These are phyloP conservation scores for Sugiyamaella xylanicola DNA, from an alignment of 1,139 yeast genomes.

Conservation along the genomic window DNA sequence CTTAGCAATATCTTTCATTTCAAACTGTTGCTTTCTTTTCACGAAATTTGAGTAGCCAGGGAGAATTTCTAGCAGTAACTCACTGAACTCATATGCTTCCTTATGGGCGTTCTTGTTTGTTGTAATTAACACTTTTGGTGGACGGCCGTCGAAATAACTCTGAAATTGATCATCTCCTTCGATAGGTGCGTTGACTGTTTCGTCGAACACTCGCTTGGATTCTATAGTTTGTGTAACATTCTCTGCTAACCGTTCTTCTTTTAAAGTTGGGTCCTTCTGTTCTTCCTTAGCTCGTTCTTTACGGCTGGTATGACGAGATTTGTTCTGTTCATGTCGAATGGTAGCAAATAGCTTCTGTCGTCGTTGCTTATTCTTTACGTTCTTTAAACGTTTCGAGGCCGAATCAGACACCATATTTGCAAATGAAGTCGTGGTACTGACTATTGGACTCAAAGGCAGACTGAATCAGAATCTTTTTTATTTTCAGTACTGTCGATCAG, in stretches of 20 bases:
- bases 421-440: background rate
- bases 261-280: slow-evolving; percentile 74
- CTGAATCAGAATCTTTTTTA: too few relatives aligned
- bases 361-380: slow-evolving; percentile 71
- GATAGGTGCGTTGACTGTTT: slow-evolving; percentile 70
- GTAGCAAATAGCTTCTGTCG: slow-evolving; percentile 79
- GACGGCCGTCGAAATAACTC: slow-evolving; percentile 60
- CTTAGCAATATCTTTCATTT: slow-evolving; percentile 82
- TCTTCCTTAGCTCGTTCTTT: slow-evolving; percentile 82
- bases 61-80: slow-evolving; percentile 75
- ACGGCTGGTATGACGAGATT: slow-evolving; percentile 74
- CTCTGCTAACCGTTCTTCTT: slow-evolving; percentile 72
- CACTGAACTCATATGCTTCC: slow-evolving; percentile 88
- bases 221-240: slow-evolving; percentile 91
- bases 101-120: slow-evolving; percentile 86
- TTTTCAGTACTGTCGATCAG: background rate
- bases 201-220: slow-evolving; percentile 84
- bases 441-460: too few relatives aligned
- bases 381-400: slow-evolving; percentile 29
- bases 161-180: slow-evolving; percentile 85
- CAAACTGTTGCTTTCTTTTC: slow-evolving; percentile 81
- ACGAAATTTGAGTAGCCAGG: slow-evolving; percentile 79
- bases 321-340: slow-evolving; percentile 72
- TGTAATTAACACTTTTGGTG: slow-evolving; percentile 85
- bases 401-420: slow-evolving; percentile 5